Conservation (phyloP, 2,329 filamentous ascomycete species). For the Xylariaceae sp. region DNA sequence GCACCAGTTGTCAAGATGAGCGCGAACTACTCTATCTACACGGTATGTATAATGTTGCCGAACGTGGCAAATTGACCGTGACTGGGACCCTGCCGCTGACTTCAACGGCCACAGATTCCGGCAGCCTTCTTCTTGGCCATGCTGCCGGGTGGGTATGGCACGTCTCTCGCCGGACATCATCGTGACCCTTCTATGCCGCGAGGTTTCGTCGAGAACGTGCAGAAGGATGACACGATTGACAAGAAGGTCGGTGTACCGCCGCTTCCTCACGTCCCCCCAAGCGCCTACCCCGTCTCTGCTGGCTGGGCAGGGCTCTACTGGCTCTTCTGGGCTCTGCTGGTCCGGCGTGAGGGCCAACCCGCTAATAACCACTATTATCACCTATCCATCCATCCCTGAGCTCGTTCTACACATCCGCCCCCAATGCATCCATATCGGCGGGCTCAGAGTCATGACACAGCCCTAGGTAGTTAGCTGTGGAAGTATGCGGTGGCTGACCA, state of each 20-base stretch:
- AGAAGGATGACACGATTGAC: conserved; percentile 11
- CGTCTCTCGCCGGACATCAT: conserved; percentile 2
- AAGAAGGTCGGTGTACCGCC: conserved; percentile 10
- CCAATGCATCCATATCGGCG: too few relatives aligned
- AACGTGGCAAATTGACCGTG: neutral
- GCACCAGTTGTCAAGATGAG: too few relatives aligned
- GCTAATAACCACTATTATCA: neutral
- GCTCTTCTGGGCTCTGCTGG: neutral
- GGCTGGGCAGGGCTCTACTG: neutral
- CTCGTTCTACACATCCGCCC: too few relatives aligned
- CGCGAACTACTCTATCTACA: too few relatives aligned
- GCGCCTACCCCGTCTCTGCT: neutral
- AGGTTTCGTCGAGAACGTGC: conserved; percentile 6
- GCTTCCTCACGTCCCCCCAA: neutral
- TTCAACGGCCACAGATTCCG: conserved; percentile 15
- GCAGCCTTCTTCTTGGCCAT: conserved; percentile 10
- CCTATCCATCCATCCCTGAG: too few relatives aligned
- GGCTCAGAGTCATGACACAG: too few relatives aligned
- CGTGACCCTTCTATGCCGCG: conserved; percentile 13
- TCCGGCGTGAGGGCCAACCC: neutral
- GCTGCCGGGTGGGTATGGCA: conserved; percentile 8
- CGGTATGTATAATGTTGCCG: too few relatives aligned
- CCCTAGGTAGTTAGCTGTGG: too few relatives aligned
- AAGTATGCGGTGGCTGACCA: too few relatives aligned
- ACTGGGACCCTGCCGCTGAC: too few relatives aligned